Percentiles rank a stretch among this genome's conserved stretches.
Evolutionary conservation across 2,329 filamentous ascomycete genomes (phyloP).

Genomic region (Fusarium tupiense): DNA sequence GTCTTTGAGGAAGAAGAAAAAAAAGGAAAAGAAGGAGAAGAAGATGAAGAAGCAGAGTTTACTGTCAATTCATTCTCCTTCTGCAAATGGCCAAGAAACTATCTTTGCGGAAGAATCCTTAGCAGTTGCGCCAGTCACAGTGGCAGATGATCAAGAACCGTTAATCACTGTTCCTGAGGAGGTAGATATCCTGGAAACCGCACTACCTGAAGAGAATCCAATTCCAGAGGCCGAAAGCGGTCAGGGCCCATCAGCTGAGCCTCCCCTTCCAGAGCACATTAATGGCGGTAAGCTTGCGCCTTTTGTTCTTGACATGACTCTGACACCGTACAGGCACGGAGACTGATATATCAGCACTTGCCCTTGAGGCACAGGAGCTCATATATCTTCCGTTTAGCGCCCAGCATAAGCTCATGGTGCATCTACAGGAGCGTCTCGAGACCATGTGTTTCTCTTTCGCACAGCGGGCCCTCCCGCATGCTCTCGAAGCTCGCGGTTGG

Average conservation of each 20-base stretch:
- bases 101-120: not conserved
- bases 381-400: not conserved
- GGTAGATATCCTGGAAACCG: not conserved
- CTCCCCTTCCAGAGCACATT: fast-evolving
- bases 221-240: not conserved
- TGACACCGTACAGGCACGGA: fast-evolving
- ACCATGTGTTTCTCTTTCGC: not conserved
- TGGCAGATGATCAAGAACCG: not conserved
- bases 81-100: fast-evolving
- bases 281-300: not conserved
- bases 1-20: fast-evolving
- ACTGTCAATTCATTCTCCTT: not conserved
- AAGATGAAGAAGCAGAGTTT: not conserved
- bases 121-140: fast-evolving
- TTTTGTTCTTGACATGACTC: fast-evolving
- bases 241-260: too few species aligned
- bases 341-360: fast-evolving
- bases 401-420: not conserved
- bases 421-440: not conserved
- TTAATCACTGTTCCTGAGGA: too few species aligned
- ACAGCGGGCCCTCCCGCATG: not conserved
- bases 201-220: not conserved
- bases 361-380: fast-evolving
- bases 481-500: not conserved
- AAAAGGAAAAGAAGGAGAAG: not conserved